Evolutionary conservation across 2,329 filamentous ascomycete genomes (phyloP), one percentile per base, ranked within the genome.

Genomic region (Cladosporium cucumerinum): DNA sequence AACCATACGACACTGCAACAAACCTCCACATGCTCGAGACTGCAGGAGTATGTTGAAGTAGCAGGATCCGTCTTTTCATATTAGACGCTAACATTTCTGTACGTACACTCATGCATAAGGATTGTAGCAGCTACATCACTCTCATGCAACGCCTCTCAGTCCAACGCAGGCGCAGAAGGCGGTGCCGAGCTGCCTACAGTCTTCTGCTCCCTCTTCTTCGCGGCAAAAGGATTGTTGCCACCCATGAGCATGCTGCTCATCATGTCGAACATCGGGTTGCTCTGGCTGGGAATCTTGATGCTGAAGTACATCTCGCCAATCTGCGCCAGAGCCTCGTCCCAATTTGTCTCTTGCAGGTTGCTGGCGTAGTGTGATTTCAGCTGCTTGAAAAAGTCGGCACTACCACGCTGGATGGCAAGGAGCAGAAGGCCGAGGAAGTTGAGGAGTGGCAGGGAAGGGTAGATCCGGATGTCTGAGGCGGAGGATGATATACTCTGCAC

Each of bases 281-380:
- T 90, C 81, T 97, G 92, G 73, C 90, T 86, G 55, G 93, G 94
- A 74, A 93, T 89, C 80, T 88, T 86, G 76, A 99, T 96, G 39
- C 88, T 88, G 80, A 99, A 99, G 82, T 98, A 99, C 87, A 97
- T 93, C 81, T 99, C 94, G 57, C 90, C 94, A 72, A 99, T 89
- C 77, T 92, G 88, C 71, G 93, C 89, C 66, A 99, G 81, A 26
- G 92, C 85, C 66, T 84, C 93, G 36, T 88, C 86, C 94, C 94
- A 98, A 14, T 69, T 64, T 1, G 87, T 82, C 71, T 98, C 94
- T 72, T 88, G 88, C 66, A 98, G 85, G 73, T 96, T 87, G 6
- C 82, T 77, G 43, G 87, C 86, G 78, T 98, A 99, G 75, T 96
- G 95, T 66, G 85, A 86, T 71, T 89, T 87, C 70, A 99, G 81